A percentile compares a stretch with the other conserved stretches of the same genome.
Conservation (phyloP, 2,329 filamentous ascomycete genomes). For the Monilinia fructigena region DNA sequence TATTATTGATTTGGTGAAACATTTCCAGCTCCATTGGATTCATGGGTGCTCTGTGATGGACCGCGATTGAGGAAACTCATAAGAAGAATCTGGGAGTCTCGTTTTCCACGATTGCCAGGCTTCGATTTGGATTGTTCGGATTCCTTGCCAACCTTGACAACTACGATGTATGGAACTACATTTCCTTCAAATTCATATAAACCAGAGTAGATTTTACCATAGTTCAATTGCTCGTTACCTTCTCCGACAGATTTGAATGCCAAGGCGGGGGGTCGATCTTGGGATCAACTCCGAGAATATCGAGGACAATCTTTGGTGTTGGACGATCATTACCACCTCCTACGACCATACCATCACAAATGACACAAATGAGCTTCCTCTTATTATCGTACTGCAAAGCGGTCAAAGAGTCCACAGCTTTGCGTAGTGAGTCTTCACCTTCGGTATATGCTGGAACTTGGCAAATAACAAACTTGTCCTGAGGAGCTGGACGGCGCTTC, state of each 20-base stretch:
- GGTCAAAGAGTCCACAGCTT: constrained; percentile 90
- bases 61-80: constrained; percentile 98
- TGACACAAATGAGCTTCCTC: constrained; percentile 91
- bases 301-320: constrained; percentile 94
- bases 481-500: constrained; percentile 81
- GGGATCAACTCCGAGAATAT: constrained; percentile 94
- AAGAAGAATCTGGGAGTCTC: constrained; percentile 92
- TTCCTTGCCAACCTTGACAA: constrained; percentile 97
- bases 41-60: constrained; percentile 93
- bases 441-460: constrained; percentile 98
- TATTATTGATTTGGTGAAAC: constrained; percentile 99
- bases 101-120: constrained; percentile 96
- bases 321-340: constrained; percentile 94
- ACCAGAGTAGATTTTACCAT: constrained; percentile 97
- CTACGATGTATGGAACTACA: constrained; percentile 91
- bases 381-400: constrained; percentile 98
- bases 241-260: constrained; percentile 91
- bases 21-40: constrained; percentile 94
- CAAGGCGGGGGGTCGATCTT: constrained; percentile 94
- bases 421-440: constrained; percentile 90
- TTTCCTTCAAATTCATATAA: constrained; percentile 97
- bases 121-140: constrained; percentile 88
- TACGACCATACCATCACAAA: constrained; percentile 96
- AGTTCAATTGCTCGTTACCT: constrained; percentile 91
- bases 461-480: constrained; percentile 99